phyloP scores from a whole-genome alignment of 108 stramenopile species.

The Fragilaria radians region DNA sequence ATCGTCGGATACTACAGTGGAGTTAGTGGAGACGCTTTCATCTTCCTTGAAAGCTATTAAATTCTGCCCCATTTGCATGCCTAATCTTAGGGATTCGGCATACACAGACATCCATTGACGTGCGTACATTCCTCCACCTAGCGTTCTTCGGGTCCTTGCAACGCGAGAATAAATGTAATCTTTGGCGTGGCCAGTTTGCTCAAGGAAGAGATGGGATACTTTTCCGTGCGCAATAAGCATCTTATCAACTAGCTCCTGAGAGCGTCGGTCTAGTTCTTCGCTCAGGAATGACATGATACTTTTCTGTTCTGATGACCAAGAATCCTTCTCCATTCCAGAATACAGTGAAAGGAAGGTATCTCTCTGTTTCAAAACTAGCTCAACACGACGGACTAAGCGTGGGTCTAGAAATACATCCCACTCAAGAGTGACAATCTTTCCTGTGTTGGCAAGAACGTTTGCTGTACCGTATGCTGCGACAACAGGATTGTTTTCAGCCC shows the following conservation, averaged over 20 bases:
- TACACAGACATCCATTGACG: conserved; percentile 77
- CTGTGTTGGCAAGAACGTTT: conserved; percentile 50
- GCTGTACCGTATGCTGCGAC: conserved; percentile 81
- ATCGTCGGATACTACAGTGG: background rate
- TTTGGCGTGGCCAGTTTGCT: conserved; percentile 61
- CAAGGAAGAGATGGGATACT: conserved; percentile 52
- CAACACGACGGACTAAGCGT: conserved; percentile 48
- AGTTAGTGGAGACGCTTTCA: conserved; percentile 2
- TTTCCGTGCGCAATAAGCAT: conserved; percentile 87
- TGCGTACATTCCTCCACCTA: conserved; percentile 82
- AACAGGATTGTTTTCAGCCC: conserved; percentile 90
- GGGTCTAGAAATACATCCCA: conserved; percentile 87
- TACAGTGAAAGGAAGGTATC: conserved; percentile 34
- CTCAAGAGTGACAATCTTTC: conserved; percentile 48
- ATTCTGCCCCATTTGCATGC: conserved; percentile 8
- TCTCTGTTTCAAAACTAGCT: conserved; percentile 57
- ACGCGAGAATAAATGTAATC: conserved; percentile 76
- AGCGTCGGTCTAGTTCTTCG: conserved; percentile 44
- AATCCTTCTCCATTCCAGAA: background rate
- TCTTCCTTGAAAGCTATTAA: background rate
- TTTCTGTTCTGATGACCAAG: conserved; percentile 8
- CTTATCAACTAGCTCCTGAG: conserved; percentile 48
- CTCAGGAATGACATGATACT: conserved; percentile 50
- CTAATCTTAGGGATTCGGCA: conserved; percentile 63
- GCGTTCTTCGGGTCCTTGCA: conserved; percentile 60